These are phyloP conservation scores for Theileria annulata DNA, from an alignment of 169 alveolate species.

Conservation along the genomic window DNA sequence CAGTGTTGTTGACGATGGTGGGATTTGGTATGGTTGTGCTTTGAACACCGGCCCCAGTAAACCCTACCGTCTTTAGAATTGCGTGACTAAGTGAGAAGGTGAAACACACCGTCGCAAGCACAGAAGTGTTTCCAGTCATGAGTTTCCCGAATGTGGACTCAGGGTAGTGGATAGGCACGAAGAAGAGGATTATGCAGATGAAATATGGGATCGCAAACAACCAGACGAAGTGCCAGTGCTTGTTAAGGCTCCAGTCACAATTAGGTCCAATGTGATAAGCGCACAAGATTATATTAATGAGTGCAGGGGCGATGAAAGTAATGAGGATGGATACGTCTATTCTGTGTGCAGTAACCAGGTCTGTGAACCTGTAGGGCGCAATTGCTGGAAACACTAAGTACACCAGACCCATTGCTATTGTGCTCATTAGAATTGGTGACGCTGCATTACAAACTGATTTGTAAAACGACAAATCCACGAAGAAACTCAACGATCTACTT, in stretches of 20 bases:
- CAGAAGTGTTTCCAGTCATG: background rate
- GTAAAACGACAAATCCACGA: background rate
- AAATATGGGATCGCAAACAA: constrained; percentile 5
- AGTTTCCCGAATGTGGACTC: background rate
- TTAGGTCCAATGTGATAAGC: background rate
- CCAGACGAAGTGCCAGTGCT: constrained; percentile 9
- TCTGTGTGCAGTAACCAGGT: constrained; percentile 12
- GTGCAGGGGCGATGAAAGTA: constrained; percentile 15
- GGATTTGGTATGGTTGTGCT: background rate
- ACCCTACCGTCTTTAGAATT: constrained; percentile 10
- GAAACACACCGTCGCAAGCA: constrained; percentile 16
- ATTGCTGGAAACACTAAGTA: constrained; percentile 21
- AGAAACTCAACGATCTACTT: background rate
- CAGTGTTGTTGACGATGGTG: background rate
- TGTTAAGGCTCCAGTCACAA: background rate
- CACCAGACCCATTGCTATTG: constrained; percentile 22
- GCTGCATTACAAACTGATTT: background rate
- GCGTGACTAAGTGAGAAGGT: constrained; percentile 12
- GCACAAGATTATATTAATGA: constrained; percentile 4
- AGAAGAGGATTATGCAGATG: constrained; percentile 4
- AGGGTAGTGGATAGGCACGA: constrained; percentile 12
- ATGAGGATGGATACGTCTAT: constrained; percentile 8
- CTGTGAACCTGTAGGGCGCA: constrained; percentile 9
- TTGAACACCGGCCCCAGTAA: constrained; percentile 19
- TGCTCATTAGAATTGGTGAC: constrained; percentile 28